A percentile compares a stretch with the other conserved stretches of the same genome.
phyloP scores from a whole-genome alignment of 163 green algal species.

The Picocystis sp. region DNA sequence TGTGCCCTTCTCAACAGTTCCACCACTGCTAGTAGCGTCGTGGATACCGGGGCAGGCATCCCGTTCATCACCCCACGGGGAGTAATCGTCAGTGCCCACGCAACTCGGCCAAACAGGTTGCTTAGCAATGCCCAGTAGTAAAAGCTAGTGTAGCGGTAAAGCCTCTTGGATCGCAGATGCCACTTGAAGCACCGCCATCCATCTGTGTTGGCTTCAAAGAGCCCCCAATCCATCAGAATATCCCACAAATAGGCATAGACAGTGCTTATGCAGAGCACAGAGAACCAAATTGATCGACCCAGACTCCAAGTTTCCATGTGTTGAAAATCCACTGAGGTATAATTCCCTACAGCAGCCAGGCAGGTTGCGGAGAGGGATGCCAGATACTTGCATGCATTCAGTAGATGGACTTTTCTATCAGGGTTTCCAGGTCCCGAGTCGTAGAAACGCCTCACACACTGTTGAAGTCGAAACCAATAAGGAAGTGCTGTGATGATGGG shows the following conservation, averaged over 20 bases:
- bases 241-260: slow-evolving; percentile 5
- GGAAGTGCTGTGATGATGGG: slow-evolving; percentile 5
- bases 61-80: not conserved
- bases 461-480: slow-evolving; percentile 4
- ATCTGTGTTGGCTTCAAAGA: not conserved
- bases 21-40: slow-evolving; percentile 4
- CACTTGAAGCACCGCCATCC: not conserved
- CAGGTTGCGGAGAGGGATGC: not conserved
- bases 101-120: not conserved
- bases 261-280: not conserved
- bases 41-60: not conserved
- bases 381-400: slow-evolving; percentile 5
- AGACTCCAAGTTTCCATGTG: not conserved
- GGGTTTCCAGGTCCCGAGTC: not conserved
- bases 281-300: slow-evolving; percentile 4
- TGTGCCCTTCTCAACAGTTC: slow-evolving; percentile 3
- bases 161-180: slow-evolving; percentile 1
- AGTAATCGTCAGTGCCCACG: slow-evolving; percentile 3
- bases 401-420: not conserved
- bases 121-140: slow-evolving; percentile 3
- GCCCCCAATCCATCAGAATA: slow-evolving; percentile 4
- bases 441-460: slow-evolving; percentile 3
- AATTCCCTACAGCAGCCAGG: slow-evolving; percentile 2
- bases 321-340: not conserved
- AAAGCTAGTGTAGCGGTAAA: not conserved